Base-by-base conservation (phyloP, 2,329 filamentous ascomycete species). In the Fragosphaeria purpurea region DNA sequence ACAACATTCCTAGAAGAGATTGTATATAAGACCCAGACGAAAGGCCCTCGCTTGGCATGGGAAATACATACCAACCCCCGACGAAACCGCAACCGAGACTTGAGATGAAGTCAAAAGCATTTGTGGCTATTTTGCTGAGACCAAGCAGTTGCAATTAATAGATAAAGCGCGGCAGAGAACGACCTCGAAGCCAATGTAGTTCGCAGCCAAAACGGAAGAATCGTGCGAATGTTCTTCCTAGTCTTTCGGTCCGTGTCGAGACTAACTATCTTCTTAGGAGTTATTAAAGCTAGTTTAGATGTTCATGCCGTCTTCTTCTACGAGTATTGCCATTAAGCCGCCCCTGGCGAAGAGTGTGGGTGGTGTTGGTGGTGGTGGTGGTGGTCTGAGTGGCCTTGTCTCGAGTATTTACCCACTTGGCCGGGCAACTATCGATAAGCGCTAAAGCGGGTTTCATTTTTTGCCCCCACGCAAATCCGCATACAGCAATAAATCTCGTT, bases 61-160 rank as follows among this genome's bases (percentile, higher is more conserved):
- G 34, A 2, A 47, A 43, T 50, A 65, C 73, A 53, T 75, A 87
- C 85, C 73, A 55, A 87, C 78, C 40, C 69, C 65, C 8, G 77
- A 76, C 32, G 84, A 83, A 52, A 84, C 69, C 53, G 83, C 71
- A 53, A 87, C 70, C 39, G 84, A 86, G 50, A 87, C 83, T 69
- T 88, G 84, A 8, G 78, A 75, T 12, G 82, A 82, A 6, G 82
- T 82, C 60, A 88, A 76, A 56, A 88, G 69, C 62, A 84, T 69
- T 54, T 44, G 31, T 22, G 22, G 22, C 22, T 22, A 22, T 22
- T 22, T 22, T 2, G 2, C 3, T 22, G 22, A 22, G 22, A 22
- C 22, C 22, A 22, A 22, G 22, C 22, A 22, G 22, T 22, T 22
- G 22, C 22, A 22, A 22, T 22, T 22, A 22, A 22, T 22, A 22